Conservation (phyloP, 1,139 yeast genomes). For the Kurtzmaniella quercitrusa region DNA sequence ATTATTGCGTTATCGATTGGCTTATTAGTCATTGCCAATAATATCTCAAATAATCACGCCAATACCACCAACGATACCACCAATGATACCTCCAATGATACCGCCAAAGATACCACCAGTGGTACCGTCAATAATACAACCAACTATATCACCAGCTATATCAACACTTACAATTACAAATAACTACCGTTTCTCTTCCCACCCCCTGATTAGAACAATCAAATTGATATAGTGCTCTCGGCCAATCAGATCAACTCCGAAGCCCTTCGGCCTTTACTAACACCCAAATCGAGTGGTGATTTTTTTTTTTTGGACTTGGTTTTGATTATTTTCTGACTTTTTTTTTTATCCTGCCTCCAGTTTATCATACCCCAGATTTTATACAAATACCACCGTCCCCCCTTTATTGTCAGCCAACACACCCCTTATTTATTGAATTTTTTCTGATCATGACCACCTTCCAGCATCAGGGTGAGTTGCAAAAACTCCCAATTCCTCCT, state of each 20-base stretch:
- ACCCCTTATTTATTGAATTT: neutral
- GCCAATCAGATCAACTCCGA: constrained; percentile 4
- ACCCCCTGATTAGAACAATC: neutral
- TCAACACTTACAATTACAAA: too few species aligned
- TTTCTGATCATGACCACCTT: constrained; percentile 35
- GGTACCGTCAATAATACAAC: too few species aligned
- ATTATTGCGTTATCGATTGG: too few species aligned
- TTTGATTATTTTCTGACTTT: too few species aligned
- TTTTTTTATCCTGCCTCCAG: neutral
- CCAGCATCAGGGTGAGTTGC: constrained; percentile 51
- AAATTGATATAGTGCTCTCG: neutral
- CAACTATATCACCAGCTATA: too few species aligned
- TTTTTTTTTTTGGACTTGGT: too few species aligned
- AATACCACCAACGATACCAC: too few species aligned
- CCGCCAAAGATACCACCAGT: too few species aligned
- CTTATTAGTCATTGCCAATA: too few species aligned
- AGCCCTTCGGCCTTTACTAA: constrained; percentile 2
- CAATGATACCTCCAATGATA: too few species aligned
- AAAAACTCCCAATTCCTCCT: constrained; percentile 75
- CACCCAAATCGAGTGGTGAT: neutral
- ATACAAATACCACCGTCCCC: neutral
- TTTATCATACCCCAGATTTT: constrained; percentile 3
- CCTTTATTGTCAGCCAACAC: neutral
- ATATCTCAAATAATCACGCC: too few species aligned
- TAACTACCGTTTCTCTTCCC: neutral